Conservation (phyloP, 371 early-diverging fungal genomes). For the Mortierella sp. region DNA sequence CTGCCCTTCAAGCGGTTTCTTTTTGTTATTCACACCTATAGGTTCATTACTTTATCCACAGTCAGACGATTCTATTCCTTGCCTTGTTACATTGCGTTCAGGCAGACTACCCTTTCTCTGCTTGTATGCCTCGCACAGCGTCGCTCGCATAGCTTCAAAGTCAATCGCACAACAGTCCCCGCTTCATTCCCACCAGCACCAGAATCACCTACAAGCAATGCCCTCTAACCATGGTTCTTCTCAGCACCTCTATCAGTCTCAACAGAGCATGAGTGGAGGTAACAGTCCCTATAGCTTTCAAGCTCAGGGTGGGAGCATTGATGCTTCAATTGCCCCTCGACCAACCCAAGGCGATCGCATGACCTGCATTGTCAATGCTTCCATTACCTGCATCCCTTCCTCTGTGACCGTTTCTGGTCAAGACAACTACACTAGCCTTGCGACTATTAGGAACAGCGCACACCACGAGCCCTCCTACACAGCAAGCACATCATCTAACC, state of each 20-base stretch:
- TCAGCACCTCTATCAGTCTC: constrained; percentile 11
- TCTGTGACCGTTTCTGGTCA: constrained; percentile 27
- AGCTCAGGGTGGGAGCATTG: constrained; percentile 14
- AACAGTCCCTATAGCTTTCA: constrained; percentile 29
- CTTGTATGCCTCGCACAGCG: constrained; percentile 11
- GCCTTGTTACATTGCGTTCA: not conserved
- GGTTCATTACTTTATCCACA: not conserved
- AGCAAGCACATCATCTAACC: constrained; percentile 6
- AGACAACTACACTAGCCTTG: constrained; percentile 11
- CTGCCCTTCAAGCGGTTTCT: not conserved
- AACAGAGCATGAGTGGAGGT: constrained; percentile 10
- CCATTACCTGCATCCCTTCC: constrained; percentile 63
- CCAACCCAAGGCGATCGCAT: constrained; percentile 64
- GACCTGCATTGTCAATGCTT: constrained; percentile 72
- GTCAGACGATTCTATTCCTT: not conserved
- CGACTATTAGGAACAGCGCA: not conserved
- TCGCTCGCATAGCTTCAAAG: constrained; percentile 7
- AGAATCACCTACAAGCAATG: constrained; percentile 24
- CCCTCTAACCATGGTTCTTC: constrained; percentile 40
- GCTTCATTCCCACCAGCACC: constrained; percentile 1
- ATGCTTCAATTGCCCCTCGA: constrained; percentile 45
- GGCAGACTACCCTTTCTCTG: not conserved
- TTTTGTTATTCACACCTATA: not conserved
- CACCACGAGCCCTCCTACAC: constrained; percentile 10
- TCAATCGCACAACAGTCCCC: constrained; percentile 8